These are phyloP conservation scores for Adansonia rubrostipa DNA, from an alignment of 441 rosid genomes.

Conservation along the genomic window DNA sequence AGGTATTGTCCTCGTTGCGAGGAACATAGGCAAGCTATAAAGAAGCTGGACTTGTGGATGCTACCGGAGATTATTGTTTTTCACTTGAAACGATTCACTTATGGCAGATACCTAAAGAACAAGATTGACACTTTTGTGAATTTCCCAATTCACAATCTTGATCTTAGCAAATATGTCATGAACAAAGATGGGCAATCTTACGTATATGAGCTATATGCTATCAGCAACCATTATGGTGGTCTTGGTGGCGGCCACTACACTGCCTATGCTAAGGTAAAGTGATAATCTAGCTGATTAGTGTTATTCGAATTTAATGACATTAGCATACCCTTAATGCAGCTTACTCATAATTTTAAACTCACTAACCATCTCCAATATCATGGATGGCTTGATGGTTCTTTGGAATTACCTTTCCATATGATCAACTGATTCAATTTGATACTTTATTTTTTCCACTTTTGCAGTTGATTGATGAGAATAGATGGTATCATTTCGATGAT, in stretches of 20 bases:
- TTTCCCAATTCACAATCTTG: conserved; percentile 63
- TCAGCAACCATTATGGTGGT: conserved; percentile 78
- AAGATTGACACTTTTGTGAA: conserved; percentile 62
- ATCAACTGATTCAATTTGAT: neutral
- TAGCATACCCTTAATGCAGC: neutral
- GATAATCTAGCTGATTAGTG: neutral
- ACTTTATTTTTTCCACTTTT: conserved; percentile 17
- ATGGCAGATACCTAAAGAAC: conserved; percentile 61
- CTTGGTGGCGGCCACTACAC: conserved; percentile 78
- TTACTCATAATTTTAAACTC: neutral
- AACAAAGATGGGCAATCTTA: conserved; percentile 54
- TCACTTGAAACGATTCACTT: conserved; percentile 75
- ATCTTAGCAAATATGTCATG: conserved; percentile 63
- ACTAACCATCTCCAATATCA: neutral
- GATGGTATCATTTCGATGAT: conserved; percentile 94
- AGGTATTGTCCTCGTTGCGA: conserved; percentile 77
- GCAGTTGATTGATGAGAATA: conserved; percentile 85
- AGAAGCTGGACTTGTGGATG: conserved; percentile 81
- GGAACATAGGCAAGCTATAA: conserved; percentile 72
- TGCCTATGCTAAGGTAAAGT: conserved; percentile 66
- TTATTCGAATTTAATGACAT: neutral
- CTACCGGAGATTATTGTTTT: conserved; percentile 71
- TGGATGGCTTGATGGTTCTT: neutral
- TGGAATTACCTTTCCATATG: neutral
- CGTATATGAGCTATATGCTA: conserved; percentile 61